Conservation (phyloP, 2,329 filamentous ascomycete genomes). For the Xylariomycetidae sp. region DNA sequence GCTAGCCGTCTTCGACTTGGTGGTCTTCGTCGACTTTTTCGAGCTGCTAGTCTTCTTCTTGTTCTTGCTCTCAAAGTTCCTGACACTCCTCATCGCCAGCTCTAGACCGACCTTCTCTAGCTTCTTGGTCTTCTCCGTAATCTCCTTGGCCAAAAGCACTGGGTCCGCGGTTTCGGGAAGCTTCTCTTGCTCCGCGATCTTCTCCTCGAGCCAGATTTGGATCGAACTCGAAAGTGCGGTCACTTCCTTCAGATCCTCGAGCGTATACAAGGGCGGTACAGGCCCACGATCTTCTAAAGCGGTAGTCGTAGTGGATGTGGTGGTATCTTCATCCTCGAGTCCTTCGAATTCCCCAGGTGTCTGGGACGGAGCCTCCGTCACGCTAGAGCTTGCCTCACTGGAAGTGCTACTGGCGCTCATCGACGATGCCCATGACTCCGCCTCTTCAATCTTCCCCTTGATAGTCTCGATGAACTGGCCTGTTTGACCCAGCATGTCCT, state of each 20-base stretch:
- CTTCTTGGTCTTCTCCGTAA: conserved; percentile 62
- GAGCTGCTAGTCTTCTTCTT: conserved; percentile 31
- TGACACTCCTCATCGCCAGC: conserved; percentile 63
- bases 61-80: conserved; percentile 43
- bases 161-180: conserved; percentile 68
- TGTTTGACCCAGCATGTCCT: conserved; percentile 65
- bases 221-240: conserved; percentile 57
- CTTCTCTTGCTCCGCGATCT: conserved; percentile 63
- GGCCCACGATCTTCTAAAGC: conserved; percentile 46
- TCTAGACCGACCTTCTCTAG: conserved; percentile 66
- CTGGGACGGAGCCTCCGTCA: conserved; percentile 41
- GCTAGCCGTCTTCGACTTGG: conserved; percentile 34
- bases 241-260: conserved; percentile 64
- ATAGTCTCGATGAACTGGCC: conserved; percentile 65
- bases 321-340: conserved; percentile 65
- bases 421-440: conserved; percentile 55
- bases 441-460: conserved; percentile 62
- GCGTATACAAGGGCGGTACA: conserved; percentile 61
- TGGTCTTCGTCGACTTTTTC: conserved; percentile 37
- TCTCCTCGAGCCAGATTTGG: conserved; percentile 68
- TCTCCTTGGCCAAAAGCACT: conserved; percentile 64
- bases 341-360: conserved; percentile 55
- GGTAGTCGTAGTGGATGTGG: conserved; percentile 32
- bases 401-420: conserved; percentile 41
- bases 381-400: conserved; percentile 33